Evolutionary conservation across 257 asterid species (phyloP).

Genomic region (Mentha longifolia): DNA sequence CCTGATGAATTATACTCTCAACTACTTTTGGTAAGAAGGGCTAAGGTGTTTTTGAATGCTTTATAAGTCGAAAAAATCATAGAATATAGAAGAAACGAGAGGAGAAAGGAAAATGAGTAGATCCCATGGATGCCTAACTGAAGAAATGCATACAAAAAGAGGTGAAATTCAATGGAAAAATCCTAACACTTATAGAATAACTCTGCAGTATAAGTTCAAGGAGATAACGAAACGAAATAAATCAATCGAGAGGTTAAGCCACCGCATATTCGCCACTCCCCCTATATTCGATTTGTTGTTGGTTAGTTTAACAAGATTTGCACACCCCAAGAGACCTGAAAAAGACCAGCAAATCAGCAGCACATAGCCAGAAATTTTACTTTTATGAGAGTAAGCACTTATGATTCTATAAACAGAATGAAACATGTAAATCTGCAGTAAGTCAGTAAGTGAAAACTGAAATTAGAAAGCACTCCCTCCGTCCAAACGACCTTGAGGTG

Average conservation of each 20-base stretch:
- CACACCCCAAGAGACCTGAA: conserved; percentile 41
- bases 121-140: conserved; percentile 49
- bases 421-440: conserved; percentile 19
- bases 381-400: not conserved
- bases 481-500: no score
- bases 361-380: conserved; percentile 2
- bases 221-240: conserved; percentile 57
- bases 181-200: conserved; percentile 59
- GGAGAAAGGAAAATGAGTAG: conserved; percentile 55
- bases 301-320: not conserved
- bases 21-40: conserved; percentile 3
- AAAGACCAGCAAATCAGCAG: conserved; percentile 23
- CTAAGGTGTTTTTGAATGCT: conserved; percentile 17
- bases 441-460: no score
- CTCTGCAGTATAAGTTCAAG: conserved; percentile 78
- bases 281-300: conserved; percentile 21
- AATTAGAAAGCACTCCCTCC: no score
- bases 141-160: conserved; percentile 22
- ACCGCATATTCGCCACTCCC: conserved; percentile 53
- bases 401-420: not conserved
- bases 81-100: conserved; percentile 57
- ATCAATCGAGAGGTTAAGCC: conserved; percentile 65
- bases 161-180: conserved; percentile 14
- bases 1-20: conserved; percentile 24
- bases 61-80: conserved; percentile 38